These are phyloP conservation scores for Ramalina peruviana DNA, from an alignment of 495 filamentous ascomycete species.

Conservation along the genomic window DNA sequence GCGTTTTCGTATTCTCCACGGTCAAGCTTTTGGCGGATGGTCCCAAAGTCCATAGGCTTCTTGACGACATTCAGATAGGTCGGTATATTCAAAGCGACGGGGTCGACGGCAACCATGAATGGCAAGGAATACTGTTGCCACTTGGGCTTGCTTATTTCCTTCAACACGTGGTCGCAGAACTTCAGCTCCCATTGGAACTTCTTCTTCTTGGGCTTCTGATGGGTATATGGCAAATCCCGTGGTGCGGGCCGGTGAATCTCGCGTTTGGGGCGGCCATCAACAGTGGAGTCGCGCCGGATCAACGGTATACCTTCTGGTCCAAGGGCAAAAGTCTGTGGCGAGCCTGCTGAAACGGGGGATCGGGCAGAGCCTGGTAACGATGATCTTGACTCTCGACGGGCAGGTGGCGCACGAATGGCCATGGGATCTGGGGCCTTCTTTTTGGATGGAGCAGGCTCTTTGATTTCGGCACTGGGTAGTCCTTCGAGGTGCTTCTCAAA, in stretches of 20 bases:
- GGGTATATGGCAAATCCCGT: constrained; percentile 73
- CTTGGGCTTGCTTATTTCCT: constrained; percentile 64
- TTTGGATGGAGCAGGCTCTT: constrained; percentile 36
- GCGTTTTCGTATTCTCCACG: constrained; percentile 68
- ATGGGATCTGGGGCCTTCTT: constrained; percentile 34
- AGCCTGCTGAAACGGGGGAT: constrained; percentile 26
- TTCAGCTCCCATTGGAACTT: constrained; percentile 77
- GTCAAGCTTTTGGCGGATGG: constrained; percentile 59
- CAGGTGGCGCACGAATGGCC: constrained; percentile 33
- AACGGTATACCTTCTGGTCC: constrained; percentile 72
- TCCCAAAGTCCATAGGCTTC: constrained; percentile 87
- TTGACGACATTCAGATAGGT: constrained; percentile 87
- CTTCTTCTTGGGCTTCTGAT: constrained; percentile 78
- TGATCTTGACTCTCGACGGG: constrained; percentile 40
- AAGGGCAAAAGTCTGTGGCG: constrained; percentile 62
- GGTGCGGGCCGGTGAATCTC: constrained; percentile 84
- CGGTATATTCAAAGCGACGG: constrained; percentile 87
- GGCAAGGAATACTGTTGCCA: constrained; percentile 48
- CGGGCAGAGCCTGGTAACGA: constrained; percentile 23
- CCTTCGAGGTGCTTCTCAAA: constrained; percentile 47
- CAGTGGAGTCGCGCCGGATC: constrained; percentile 80
- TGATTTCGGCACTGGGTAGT: constrained; percentile 35
- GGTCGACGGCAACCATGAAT: constrained; percentile 77
- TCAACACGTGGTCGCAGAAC: constrained; percentile 73
- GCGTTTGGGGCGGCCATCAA: constrained; percentile 74